Evolutionary conservation across 805 yeast species (phyloP).

Genomic region (Ogataea sp.): DNA sequence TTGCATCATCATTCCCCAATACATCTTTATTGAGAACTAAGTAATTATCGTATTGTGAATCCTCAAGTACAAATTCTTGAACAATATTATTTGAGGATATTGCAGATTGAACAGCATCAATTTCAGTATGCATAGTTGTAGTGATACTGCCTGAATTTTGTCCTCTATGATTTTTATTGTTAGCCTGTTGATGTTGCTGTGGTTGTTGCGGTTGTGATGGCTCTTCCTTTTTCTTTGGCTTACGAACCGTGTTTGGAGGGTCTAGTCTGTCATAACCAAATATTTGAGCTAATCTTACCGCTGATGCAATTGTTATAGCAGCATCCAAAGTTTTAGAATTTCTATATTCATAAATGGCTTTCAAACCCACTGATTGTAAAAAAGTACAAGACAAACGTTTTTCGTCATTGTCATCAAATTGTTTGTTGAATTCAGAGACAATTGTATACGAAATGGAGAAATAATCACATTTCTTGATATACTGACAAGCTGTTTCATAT

Average conservation of each 20-base stretch:
- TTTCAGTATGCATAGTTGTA: neutral
- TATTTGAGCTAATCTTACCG: conserved; percentile 21
- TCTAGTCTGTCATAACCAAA: conserved; percentile 24
- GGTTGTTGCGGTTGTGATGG: too few relatives aligned
- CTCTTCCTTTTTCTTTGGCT: conserved; percentile 1
- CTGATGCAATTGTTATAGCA: conserved; percentile 18
- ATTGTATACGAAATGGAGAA: conserved; percentile 3
- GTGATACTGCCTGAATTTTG: neutral
- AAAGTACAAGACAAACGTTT: conserved; percentile 15
- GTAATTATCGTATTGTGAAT: neutral
- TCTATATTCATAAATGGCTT: conserved; percentile 18
- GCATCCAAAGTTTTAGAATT: conserved; percentile 19
- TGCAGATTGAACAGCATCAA: too few relatives aligned
- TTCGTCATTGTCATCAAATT: conserved; percentile 6
- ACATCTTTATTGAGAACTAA: neutral
- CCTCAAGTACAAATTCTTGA: neutral
- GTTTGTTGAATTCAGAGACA: neutral
- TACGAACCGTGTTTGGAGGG: conserved; percentile 5
- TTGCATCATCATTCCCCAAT: neutral
- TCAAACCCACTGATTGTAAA: conserved; percentile 17
- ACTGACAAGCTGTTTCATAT: conserved; percentile 6
- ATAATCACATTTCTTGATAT: conserved; percentile 3
- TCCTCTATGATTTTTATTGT: too few relatives aligned
- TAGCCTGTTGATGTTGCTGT: too few relatives aligned
- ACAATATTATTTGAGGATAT: neutral